A percentile compares a stretch with the other conserved stretches of the same genome.
These are phyloP conservation scores for Encephalitozoon cuniculi DNA, from an alignment of 371 early-diverging fungal species.

Conservation along the genomic window DNA sequence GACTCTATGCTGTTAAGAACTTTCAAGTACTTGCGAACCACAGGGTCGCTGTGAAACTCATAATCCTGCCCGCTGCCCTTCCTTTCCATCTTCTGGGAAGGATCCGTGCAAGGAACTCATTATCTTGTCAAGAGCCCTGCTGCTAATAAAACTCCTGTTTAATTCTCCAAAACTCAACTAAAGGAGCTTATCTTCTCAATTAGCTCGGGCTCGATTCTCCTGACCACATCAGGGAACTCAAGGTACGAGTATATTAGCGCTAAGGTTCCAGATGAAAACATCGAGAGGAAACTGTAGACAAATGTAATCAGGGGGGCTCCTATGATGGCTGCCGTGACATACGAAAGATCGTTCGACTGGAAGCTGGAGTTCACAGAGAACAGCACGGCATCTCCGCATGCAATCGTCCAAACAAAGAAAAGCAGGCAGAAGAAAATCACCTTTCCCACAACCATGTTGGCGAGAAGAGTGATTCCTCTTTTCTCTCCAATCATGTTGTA, in stretches of 20 bases:
- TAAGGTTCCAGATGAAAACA: neutral
- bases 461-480: neutral
- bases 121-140: neutral
- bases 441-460: neutral
- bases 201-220: neutral
- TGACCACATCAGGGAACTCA: neutral
- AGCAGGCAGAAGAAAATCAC: neutral
- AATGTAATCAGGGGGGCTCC: neutral
- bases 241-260: neutral
- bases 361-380: neutral
- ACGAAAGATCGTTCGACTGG: neutral
- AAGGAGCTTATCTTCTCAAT: neutral
- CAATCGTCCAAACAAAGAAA: neutral
- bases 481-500: neutral
- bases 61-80: neutral
- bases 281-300: neutral
- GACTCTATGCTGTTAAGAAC: constrained; percentile 22
- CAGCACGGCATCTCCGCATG: neutral
- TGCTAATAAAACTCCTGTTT: neutral
- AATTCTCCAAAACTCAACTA: neutral
- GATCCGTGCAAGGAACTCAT: neutral
- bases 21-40: constrained; percentile 9
- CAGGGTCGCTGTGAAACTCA: neutral
- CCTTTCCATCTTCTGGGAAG: neutral
- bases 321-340: neutral